Conservation (phyloP, 2,329 filamentous ascomycete species). For the Botrytis aclada region DNA sequence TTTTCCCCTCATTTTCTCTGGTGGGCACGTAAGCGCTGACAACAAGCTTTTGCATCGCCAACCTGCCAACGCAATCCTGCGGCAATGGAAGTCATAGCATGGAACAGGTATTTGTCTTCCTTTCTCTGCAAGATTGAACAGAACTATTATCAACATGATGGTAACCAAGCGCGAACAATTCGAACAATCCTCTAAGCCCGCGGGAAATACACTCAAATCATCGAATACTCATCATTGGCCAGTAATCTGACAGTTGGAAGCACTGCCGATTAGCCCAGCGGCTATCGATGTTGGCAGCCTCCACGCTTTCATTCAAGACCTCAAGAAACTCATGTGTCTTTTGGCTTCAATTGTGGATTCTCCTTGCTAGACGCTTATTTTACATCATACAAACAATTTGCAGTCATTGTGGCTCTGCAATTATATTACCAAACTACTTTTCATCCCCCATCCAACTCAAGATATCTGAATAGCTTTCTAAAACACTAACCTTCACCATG, state of each 20-base stretch:
- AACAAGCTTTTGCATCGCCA: not conserved
- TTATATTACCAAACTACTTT: not conserved
- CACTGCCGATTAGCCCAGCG: conserved; percentile 4
- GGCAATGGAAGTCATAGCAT: not conserved
- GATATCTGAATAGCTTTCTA: not conserved
- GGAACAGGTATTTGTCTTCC: not conserved
- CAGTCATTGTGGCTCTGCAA: not conserved
- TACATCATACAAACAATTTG: not conserved
- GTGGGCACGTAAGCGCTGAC: not conserved
- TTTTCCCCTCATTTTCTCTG: not conserved
- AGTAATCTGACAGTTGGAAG: not conserved
- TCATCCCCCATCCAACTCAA: not conserved
- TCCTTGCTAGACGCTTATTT: not conserved
- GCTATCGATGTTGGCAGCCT: not conserved
- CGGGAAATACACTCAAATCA: not conserved
- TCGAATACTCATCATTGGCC: not conserved
- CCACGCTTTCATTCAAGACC: not conserved
- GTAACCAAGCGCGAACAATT: not conserved
- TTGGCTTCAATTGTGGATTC: not conserved
- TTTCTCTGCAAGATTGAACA: not conserved
- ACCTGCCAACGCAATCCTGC: not conserved
- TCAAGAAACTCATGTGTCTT: not conserved
- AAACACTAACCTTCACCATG: not conserved
- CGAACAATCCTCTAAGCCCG: not conserved
- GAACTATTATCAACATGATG: not conserved